These are phyloP conservation scores for Thyridium curvatum DNA, from an alignment of 2,329 filamentous ascomycete genomes.

Conservation along the genomic window DNA sequence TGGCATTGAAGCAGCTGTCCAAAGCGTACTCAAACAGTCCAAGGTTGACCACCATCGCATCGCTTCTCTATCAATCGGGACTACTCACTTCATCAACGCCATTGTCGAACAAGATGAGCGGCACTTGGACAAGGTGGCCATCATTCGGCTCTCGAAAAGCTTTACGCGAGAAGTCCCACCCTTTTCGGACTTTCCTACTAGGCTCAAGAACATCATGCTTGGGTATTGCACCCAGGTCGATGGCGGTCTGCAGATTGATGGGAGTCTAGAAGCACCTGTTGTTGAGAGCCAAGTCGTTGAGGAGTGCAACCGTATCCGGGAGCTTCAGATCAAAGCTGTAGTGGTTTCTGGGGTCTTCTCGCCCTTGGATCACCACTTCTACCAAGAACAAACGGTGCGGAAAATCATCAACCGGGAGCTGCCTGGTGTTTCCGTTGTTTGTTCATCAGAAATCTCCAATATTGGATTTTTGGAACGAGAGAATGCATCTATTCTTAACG, in stretches of 20 bases:
- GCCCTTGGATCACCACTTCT: slow-evolving; percentile 41
- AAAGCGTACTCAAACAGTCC: slow-evolving; percentile 30
- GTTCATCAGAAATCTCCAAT: slow-evolving; percentile 45
- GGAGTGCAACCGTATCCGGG: slow-evolving; percentile 30
- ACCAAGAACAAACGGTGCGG: slow-evolving; percentile 41
- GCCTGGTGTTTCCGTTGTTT: slow-evolving; percentile 37
- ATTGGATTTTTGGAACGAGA: slow-evolving; percentile 54
- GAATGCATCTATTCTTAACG: slow-evolving; percentile 61
- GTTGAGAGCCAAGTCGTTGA: slow-evolving; percentile 31
- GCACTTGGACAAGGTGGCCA: slow-evolving; percentile 42
- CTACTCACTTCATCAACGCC: slow-evolving; percentile 54
- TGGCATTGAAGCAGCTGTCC: slow-evolving; percentile 39
- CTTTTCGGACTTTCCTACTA: slow-evolving; percentile 46
- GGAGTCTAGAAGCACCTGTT: slow-evolving; percentile 36
- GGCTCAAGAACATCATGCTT: slow-evolving; percentile 39
- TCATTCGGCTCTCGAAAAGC: slow-evolving; percentile 46
- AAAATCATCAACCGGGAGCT: slow-evolving; percentile 32
- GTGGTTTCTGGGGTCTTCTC: slow-evolving; percentile 47
- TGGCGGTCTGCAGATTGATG: slow-evolving; percentile 48
- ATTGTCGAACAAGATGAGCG: slow-evolving; percentile 46
- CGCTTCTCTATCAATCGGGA: slow-evolving; percentile 45
- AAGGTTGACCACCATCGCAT: slow-evolving; percentile 27
- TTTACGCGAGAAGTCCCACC: slow-evolving; percentile 45
- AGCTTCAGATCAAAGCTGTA: slow-evolving; percentile 35
- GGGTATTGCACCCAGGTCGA: slow-evolving; percentile 37